Evolutionary conservation across 106 monocot genomes (phyloP).

Genomic region (Iris macrosiphon): DNA sequence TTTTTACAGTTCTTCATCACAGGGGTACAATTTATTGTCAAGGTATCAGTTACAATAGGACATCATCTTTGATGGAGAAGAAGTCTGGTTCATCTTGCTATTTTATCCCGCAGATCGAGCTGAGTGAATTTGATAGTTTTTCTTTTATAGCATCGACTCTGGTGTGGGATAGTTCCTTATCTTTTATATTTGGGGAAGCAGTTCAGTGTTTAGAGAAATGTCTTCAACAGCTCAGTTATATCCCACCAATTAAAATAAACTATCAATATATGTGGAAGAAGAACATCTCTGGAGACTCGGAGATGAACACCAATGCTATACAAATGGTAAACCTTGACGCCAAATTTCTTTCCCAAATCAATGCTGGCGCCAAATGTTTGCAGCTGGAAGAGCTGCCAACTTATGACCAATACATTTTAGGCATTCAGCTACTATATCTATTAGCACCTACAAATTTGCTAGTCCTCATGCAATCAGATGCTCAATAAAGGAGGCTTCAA

Average conservation of each 20-base stretch:
- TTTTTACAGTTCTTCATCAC: slow-evolving; percentile 37
- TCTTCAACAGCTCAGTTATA: slow-evolving; percentile 33
- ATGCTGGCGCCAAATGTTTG: slow-evolving; percentile 10
- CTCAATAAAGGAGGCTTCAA: slow-evolving; percentile 42
- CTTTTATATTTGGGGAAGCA: slow-evolving; percentile 47
- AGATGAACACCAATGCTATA: background rate
- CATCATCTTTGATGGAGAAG: slow-evolving; percentile 15
- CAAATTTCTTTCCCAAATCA: slow-evolving; percentile 23
- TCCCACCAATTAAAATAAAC: background rate
- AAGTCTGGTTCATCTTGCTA: slow-evolving; percentile 37
- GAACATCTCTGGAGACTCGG: background rate
- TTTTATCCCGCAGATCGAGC: slow-evolving; percentile 90
- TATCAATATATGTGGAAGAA: background rate
- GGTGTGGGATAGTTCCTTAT: slow-evolving; percentile 62
- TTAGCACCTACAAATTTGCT: slow-evolving; percentile 27
- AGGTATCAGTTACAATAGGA: slow-evolving; percentile 42
- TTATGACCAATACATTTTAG: slow-evolving; percentile 33
- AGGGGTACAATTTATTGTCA: slow-evolving; percentile 35
- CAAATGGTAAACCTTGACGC: slow-evolving; percentile 36
- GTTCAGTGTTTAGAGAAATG: slow-evolving; percentile 35
- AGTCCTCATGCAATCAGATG: slow-evolving; percentile 13
- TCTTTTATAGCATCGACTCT: slow-evolving; percentile 66
- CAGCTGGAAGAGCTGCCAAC: slow-evolving; percentile 31
- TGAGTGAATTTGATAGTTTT: slow-evolving; percentile 46
- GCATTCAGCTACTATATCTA: slow-evolving; percentile 22